Conservation (phyloP, 768 basidiomycete species). For the Hirschioporus abietinus region DNA sequence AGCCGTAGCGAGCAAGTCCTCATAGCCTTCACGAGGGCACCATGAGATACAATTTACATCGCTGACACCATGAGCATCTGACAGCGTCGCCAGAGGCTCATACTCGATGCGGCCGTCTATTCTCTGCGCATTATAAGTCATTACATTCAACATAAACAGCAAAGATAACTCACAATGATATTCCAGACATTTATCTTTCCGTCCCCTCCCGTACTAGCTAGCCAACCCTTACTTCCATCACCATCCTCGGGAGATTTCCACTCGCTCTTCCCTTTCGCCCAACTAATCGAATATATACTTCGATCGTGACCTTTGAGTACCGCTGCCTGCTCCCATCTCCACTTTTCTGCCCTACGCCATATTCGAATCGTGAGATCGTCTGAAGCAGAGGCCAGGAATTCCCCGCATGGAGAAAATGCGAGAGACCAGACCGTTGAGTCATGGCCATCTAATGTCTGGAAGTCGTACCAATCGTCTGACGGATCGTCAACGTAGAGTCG, state of each 20-base stretch:
- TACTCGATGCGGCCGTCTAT: constrained; percentile 27
- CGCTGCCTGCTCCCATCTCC: constrained; percentile 58
- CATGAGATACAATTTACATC: constrained; percentile 86
- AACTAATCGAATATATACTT: constrained; percentile 76
- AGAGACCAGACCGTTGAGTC: constrained; percentile 89
- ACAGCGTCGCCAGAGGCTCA: constrained; percentile 48
- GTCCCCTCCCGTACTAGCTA: constrained; percentile 84
- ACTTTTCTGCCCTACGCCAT: constrained; percentile 66
- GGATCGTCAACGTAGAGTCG: constrained; percentile 92
- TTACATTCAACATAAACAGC: background rate
- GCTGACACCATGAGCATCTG: constrained; percentile 70
- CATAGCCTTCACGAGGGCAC: constrained; percentile 64
- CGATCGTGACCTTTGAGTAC: constrained; percentile 63
- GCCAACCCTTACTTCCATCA: constrained; percentile 58
- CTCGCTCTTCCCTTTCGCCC: constrained; percentile 38
- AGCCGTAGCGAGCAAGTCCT: constrained; percentile 69
- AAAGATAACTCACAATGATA: constrained; percentile 42
- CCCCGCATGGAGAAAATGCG: constrained; percentile 70
- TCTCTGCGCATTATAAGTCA: constrained; percentile 16
- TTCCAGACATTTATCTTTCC: constrained; percentile 82
- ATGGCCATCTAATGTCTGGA: constrained; percentile 77
- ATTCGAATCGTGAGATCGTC: constrained; percentile 82
- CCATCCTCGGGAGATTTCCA: constrained; percentile 20
- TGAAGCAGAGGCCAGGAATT: constrained; percentile 81
- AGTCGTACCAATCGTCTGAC: constrained; percentile 89